phyloP scores from a whole-genome alignment of 1,139 yeast genomes.

The Kurtzmaniella quercitrusa region DNA sequence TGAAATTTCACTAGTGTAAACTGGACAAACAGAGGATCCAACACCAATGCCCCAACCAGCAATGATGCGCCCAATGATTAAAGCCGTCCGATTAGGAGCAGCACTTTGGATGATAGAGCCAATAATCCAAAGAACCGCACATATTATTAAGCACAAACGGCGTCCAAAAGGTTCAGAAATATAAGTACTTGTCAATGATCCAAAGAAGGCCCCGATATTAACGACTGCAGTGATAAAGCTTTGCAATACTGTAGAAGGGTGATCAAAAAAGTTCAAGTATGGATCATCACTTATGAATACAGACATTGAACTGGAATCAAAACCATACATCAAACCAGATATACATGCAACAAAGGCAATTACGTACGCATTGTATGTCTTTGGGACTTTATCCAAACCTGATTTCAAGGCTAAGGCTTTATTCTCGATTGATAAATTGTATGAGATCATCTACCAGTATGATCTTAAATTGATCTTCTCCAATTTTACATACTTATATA shows the following conservation, averaged over 20 bases:
- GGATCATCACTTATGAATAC: slow-evolving; percentile 47
- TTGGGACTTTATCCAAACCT: slow-evolving; percentile 38
- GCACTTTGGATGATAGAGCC: slow-evolving; percentile 51
- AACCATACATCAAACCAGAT: slow-evolving; percentile 64
- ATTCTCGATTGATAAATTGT: not conserved
- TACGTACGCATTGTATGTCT: slow-evolving; percentile 37
- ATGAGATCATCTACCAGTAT: not conserved
- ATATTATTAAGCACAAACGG: slow-evolving; percentile 47
- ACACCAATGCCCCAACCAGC: slow-evolving; percentile 71
- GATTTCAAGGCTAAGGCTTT: slow-evolving; percentile 13
- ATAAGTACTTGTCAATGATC: slow-evolving; percentile 46
- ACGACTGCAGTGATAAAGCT: slow-evolving; percentile 61
- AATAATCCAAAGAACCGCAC: slow-evolving; percentile 44
- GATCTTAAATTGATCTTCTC: too few relatives aligned
- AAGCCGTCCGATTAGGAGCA: slow-evolving; percentile 41
- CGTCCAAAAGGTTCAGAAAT: slow-evolving; percentile 59
- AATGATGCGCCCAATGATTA: slow-evolving; percentile 57
- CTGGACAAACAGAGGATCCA: slow-evolving; percentile 69
- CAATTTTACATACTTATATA: too few relatives aligned
- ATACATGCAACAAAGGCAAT: slow-evolving; percentile 48
- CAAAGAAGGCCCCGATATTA: slow-evolving; percentile 57
- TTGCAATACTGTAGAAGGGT: slow-evolving; percentile 45
- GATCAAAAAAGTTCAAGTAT: slow-evolving; percentile 41
- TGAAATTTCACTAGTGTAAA: slow-evolving; percentile 67
- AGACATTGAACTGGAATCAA: slow-evolving; percentile 66